Base-by-base conservation (phyloP, 2,329 filamentous ascomycete species). In the Cladosporium sphaerospermum region DNA sequence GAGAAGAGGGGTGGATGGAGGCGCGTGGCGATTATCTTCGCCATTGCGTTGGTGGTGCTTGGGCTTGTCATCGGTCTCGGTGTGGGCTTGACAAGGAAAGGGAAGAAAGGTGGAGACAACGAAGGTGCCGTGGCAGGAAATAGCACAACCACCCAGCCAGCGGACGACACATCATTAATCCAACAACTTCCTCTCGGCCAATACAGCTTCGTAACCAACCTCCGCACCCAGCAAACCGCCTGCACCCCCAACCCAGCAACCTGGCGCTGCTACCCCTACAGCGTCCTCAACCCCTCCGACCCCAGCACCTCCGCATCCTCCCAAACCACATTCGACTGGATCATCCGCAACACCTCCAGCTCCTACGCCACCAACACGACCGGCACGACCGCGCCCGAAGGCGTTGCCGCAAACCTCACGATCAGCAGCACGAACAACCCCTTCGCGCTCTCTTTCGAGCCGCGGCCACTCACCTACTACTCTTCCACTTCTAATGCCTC, bases 251-350 rank as follows among this genome's bases (percentile, higher is more conserved):
- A 80, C 59, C 58, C 78, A 0, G 68, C 73, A 4, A 81, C 81
- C 1, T 88, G 83, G 81, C 73, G 73, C 52, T 88, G 84, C 71
- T 80, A 77, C 56, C 82, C 83, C 1, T 79, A 78, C 61, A 70
- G 68, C 2, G 73, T 73, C 31, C 83, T 80, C 67, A 59, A 69
- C 13, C 67, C 72, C 11, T 59, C 60, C 8, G 56, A 61, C 34
- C 19, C 55, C 10, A 55, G 50, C 19, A 57, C 54, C 1, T 62
- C 67, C 10, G 65, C 71, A 6, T 65, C 71, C 8, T 69, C 72
- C 16, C 64, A 74, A 4, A 73, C 78, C 0, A 78, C 75, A 6
- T 85, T 86, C 66, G 75, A 79, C 64, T 87, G 83, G 83, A 73
- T 78, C 54, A 82, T 88, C 54, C 67, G 67, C 2, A 69, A 71